These are phyloP conservation scores for Globisporangium radiosum DNA, from an alignment of 352 stramenopile species.

Conservation along the genomic window DNA sequence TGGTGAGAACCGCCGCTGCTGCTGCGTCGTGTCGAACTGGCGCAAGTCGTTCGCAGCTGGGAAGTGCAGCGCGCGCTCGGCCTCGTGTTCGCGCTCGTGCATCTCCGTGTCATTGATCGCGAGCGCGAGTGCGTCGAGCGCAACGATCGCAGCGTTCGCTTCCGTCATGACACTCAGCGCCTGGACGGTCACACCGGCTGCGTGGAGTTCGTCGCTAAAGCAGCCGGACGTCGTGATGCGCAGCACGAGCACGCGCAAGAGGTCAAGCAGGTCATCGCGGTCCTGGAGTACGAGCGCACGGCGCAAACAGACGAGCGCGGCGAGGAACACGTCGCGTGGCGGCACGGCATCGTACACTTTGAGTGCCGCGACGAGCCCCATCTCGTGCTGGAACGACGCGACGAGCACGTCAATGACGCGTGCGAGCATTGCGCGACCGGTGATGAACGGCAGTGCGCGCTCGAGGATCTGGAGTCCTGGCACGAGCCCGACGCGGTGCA, in stretches of 20 bases:
- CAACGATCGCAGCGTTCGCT: conserved; percentile 40
- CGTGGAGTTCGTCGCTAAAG: conserved; percentile 61
- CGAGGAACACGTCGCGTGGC: conserved; percentile 74
- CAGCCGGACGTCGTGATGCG: conserved; percentile 69
- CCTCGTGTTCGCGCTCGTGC: conserved; percentile 64
- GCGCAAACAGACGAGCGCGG: conserved; percentile 61
- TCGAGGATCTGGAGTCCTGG: conserved; percentile 70
- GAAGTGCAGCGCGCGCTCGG: conserved; percentile 63
- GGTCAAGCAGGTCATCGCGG: conserved; percentile 18
- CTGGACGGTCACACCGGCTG: conserved; percentile 41
- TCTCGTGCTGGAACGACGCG: conserved; percentile 70
- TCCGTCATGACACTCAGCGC: conserved; percentile 51
- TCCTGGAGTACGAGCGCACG: conserved; percentile 55
- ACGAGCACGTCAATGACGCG: conserved; percentile 54
- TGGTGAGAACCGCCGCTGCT: neutral
- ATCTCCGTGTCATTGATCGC: conserved; percentile 66
- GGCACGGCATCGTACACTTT: conserved; percentile 60
- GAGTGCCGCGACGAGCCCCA: conserved; percentile 53
- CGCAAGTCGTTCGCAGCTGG: conserved; percentile 52
- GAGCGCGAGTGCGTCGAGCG: conserved; percentile 51
- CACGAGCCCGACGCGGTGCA: conserved; percentile 58
- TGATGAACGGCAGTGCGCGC: conserved; percentile 37
- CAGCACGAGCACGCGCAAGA: conserved; percentile 51
- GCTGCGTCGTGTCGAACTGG: too few relatives aligned
- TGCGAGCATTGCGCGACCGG: conserved; percentile 33